phyloP scores from a whole-genome alignment of 2,329 filamentous ascomycete species.

The Cladophialophora carrionii region DNA sequence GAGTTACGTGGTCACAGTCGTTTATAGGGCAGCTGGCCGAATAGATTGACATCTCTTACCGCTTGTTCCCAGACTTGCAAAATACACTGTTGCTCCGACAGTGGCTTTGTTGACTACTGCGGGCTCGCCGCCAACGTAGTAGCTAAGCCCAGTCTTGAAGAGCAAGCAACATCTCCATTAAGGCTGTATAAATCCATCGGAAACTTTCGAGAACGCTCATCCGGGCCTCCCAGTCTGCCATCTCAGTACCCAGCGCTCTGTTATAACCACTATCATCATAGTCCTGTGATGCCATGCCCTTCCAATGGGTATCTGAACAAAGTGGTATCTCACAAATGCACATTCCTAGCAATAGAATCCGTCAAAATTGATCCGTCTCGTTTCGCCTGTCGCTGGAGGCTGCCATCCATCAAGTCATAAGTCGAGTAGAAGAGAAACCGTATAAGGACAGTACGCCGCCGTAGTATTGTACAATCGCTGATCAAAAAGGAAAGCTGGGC shows the following conservation, averaged over 20 bases:
- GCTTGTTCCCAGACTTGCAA: too few relatives aligned
- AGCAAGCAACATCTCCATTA: slow-evolving; percentile 26
- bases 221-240: slow-evolving; percentile 26
- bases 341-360: slow-evolving; percentile 17
- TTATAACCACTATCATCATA: slow-evolving; percentile 16
- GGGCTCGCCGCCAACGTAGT: background rate
- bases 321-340: slow-evolving; percentile 21
- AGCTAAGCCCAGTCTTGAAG: background rate
- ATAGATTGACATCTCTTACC: background rate
- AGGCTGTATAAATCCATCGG: slow-evolving; percentile 11
- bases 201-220: slow-evolving; percentile 14
- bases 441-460: slow-evolving; percentile 1
- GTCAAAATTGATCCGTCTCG: slow-evolving; percentile 27
- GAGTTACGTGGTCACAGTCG: too few relatives aligned
- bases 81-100: background rate
- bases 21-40: background rate
- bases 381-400: slow-evolving; percentile 21
- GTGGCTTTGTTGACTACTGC: background rate
- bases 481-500: slow-evolving; percentile 1
- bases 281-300: slow-evolving; percentile 23
- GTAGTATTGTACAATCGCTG: slow-evolving; percentile 31
- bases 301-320: slow-evolving; percentile 33
- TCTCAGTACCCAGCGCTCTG: slow-evolving; percentile 21
- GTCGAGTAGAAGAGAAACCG: background rate
- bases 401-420: slow-evolving; percentile 32